These are phyloP conservation scores for Lepidopterella palustris DNA, from an alignment of 495 filamentous ascomycete species.

Conservation along the genomic window DNA sequence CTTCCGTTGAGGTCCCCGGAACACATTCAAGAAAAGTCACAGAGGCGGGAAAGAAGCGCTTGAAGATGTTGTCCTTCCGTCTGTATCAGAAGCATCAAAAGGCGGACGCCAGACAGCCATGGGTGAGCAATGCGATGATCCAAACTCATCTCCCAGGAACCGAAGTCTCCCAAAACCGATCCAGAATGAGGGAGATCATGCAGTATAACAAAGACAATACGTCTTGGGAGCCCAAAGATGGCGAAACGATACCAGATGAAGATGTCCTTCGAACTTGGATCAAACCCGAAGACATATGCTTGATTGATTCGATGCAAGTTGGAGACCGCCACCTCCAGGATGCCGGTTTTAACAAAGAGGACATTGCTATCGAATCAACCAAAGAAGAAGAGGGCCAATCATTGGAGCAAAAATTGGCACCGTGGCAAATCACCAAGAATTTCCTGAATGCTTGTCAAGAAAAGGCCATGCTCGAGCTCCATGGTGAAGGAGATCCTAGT, in stretches of 20 bases:
- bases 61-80: constrained; percentile 91
- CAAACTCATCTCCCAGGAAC: constrained; percentile 82
- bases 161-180: constrained; percentile 81
- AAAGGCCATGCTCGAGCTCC: constrained; percentile 93
- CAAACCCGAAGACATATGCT: constrained; percentile 88
- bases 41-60: constrained; percentile 84
- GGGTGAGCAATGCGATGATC: constrained; percentile 46
- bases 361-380: constrained; percentile 53
- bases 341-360: constrained; percentile 66
- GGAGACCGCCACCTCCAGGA: constrained; percentile 78
- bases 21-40: constrained; percentile 92
- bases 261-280: constrained; percentile 75
- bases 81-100: constrained; percentile 67
- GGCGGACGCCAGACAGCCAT: constrained; percentile 7
- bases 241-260: constrained; percentile 69
- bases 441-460: constrained; percentile 89
- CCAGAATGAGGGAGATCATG: constrained; percentile 96
- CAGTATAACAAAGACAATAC: constrained; percentile 74
- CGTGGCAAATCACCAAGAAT: constrained; percentile 91
- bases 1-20: constrained; percentile 83
- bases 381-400: constrained; percentile 59
- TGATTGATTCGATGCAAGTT: constrained; percentile 95
- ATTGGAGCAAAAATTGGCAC: constrained; percentile 84
- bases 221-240: constrained; percentile 69
- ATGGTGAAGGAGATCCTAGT: constrained; percentile 93